Conservation (phyloP, 495 filamentous ascomycete genomes). For the Xylaria nigripes region DNA sequence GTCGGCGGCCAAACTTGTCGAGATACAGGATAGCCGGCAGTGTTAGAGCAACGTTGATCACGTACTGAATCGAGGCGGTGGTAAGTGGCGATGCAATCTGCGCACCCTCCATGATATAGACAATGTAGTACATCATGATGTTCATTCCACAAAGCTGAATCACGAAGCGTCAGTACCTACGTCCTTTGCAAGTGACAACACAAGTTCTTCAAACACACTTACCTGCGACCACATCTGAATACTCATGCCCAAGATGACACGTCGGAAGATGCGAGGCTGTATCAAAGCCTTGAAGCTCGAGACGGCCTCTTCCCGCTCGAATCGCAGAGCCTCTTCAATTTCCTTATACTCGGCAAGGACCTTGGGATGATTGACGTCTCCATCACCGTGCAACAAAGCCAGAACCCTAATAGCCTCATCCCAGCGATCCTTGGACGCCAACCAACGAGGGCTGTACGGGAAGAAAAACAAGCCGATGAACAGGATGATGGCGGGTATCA, state of each 20-base stretch:
- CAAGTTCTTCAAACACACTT: not conserved
- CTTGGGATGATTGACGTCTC: slow-evolving; percentile 51
- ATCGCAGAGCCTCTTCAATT: slow-evolving; percentile 54
- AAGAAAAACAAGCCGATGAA: slow-evolving; percentile 61
- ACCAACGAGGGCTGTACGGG: slow-evolving; percentile 67
- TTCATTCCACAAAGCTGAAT: slow-evolving; percentile 65
- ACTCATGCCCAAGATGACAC: slow-evolving; percentile 62
- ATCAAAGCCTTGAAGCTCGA: slow-evolving; percentile 51
- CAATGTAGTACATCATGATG: slow-evolving; percentile 70
- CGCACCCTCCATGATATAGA: slow-evolving; percentile 66
- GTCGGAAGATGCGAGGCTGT: slow-evolving; percentile 56
- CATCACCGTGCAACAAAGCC: slow-evolving; percentile 56
- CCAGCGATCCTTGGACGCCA: slow-evolving; percentile 66
- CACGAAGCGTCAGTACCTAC: not conserved
- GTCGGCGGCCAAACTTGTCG: slow-evolving; percentile 69
- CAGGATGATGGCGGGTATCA: slow-evolving; percentile 58
- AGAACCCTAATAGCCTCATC: slow-evolving; percentile 60
- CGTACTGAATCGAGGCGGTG: slow-evolving; percentile 68
- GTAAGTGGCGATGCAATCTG: slow-evolving; percentile 56
- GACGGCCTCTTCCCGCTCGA: slow-evolving; percentile 52
- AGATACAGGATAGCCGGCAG: slow-evolving; percentile 67
- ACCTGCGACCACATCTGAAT: slow-evolving; percentile 64
- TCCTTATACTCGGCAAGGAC: slow-evolving; percentile 59
- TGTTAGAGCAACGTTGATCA: slow-evolving; percentile 64
- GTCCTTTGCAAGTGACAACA: not conserved